Evolutionary conservation across 192 early-diverging fungal species (phyloP), one percentile per base, ranked within the genome.

Genomic region (Coemansia sp.): DNA sequence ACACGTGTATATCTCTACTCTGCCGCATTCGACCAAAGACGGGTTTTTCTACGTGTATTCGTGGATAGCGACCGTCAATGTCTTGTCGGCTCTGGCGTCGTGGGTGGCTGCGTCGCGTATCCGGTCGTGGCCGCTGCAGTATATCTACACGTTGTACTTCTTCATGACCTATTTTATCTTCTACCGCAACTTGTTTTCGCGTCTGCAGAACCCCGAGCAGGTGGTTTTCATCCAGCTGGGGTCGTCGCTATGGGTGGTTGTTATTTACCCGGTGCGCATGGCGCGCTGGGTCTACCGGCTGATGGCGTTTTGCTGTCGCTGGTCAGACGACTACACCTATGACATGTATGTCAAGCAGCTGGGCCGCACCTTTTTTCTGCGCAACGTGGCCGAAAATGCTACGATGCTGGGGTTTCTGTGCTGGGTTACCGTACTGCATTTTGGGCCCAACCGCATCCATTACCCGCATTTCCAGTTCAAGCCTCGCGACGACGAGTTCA

Each of bases 151-250:
- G 63, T 78, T 91, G 59, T 92, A 92, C 65, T 92, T 90, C 60
- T 91, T 90, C 71, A 90, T 91, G 86, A 89, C 90, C 22, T 92
- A 92, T 68, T 92, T 91, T 66, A 90, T 92, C 62, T 92, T 92
- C 69, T 91, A 92, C 74, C 86, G 91, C 55, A 92, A 90, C 62
- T 67, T 92, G 59, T 92, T 92, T 76, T 90, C 88, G 18, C 85
- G 90, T 1, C 75, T 92, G 41, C 87, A 90, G 63, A 87, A 88
- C 3, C 84, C 84, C 15, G 86, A 90, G 48, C 90, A 91, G 61
- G 89, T 90, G 45, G 69, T 89, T 20, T 66, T 85, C 18, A 79
- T 92, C 54, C 91, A 92, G 70, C 66, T 90, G 41, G 90, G 83
- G 6, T 89, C 88, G 17, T 90, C 88, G 2, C 84, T 92, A 45